phyloP scores from a whole-genome alignment of 75 land plant species.

The Cunninghamia lanceolata region DNA sequence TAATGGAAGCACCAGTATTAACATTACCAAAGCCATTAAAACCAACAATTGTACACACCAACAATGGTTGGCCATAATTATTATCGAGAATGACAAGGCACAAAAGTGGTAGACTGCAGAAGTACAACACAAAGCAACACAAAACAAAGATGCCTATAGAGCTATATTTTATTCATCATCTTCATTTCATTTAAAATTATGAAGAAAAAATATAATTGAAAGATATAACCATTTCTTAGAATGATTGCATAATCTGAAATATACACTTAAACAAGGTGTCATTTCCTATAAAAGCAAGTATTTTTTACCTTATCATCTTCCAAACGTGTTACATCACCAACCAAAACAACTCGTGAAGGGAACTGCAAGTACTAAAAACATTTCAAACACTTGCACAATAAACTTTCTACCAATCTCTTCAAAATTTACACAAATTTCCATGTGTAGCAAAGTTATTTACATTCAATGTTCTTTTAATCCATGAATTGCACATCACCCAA shows the following conservation, averaged over 20 bases:
- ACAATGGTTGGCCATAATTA: not conserved
- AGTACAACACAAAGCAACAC: not conserved
- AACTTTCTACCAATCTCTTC: not conserved
- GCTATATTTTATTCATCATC: not conserved
- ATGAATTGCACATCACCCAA: not conserved
- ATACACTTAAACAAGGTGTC: not conserved
- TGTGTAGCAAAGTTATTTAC: not conserved
- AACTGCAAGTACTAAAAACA: conserved; percentile 30
- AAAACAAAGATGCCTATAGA: not conserved
- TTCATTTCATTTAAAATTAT: not conserved
- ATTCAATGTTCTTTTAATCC: not conserved
- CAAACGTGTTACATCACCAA: conserved; percentile 48
- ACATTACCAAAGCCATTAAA: not conserved
- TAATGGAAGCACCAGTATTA: not conserved
- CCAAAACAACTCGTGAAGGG: conserved; percentile 66
- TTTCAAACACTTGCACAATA: not conserved
- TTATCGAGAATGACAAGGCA: not conserved
- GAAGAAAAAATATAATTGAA: not conserved
- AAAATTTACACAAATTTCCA: not conserved
- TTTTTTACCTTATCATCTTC: conserved; percentile 37
- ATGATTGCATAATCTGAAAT: not conserved
- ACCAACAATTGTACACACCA: not conserved
- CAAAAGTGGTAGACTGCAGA: not conserved
- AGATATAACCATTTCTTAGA: not conserved
- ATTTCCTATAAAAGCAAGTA: not conserved